phyloP scores from a whole-genome alignment of 208 protist genomes.

The Entamoeba dispar region DNA sequence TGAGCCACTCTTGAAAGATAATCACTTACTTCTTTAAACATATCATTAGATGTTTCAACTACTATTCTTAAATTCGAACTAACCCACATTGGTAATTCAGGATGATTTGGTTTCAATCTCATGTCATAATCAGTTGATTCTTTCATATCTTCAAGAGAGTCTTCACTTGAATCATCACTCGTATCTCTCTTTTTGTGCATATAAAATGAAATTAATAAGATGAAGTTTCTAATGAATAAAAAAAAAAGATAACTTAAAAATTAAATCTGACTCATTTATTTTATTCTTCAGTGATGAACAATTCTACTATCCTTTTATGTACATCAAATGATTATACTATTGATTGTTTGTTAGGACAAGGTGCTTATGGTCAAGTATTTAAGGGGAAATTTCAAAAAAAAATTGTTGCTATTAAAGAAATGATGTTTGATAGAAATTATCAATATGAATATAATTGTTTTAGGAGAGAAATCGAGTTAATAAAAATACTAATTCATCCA shows the following conservation, averaged over 20 bases:
- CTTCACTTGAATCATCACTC: no score
- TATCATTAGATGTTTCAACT: neutral
- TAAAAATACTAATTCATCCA: neutral
- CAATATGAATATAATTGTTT: neutral
- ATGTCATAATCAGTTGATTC: neutral
- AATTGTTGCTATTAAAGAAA: neutral
- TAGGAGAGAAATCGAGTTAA: neutral
- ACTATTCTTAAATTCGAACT: neutral
- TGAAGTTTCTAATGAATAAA: no score
- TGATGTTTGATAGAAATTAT: neutral
- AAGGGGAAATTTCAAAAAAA: neutral
- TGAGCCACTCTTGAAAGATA: neutral
- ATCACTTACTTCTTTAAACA: neutral
- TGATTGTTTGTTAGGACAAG: neutral
- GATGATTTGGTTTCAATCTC: neutral
- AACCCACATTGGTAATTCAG: neutral
- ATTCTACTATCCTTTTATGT: no score
- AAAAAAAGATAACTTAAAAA: no score
- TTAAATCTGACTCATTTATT: no score
- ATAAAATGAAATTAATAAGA: no score
- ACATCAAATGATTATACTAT: no score
- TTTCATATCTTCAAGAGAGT: no score
- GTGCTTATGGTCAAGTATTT: neutral
- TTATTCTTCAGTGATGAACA: no score
- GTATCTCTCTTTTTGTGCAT: no score